Conservation (phyloP, 202 grass and related monocot genomes). For the Brachypodium distachyon region DNA sequence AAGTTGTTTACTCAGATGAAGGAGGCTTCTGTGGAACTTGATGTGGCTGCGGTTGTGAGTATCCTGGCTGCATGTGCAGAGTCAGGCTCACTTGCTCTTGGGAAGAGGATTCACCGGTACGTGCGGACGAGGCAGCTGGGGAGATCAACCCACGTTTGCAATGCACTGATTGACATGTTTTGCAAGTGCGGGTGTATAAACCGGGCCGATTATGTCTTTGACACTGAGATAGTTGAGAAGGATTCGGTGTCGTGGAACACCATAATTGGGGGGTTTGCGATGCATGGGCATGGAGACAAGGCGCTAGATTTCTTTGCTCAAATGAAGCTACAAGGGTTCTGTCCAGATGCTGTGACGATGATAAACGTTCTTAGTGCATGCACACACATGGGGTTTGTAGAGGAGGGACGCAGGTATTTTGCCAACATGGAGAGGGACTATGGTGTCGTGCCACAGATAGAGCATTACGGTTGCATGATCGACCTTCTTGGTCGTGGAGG, state of each 20-base stretch:
- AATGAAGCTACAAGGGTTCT: conserved; percentile 58
- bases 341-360: conserved; percentile 50
- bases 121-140: conserved; percentile 40
- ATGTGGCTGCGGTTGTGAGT: conserved; percentile 50
- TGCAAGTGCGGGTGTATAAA: conserved; percentile 58
- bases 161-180: conserved; percentile 76
- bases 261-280: conserved; percentile 66
- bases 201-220: conserved; percentile 45
- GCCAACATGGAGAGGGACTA: conserved; percentile 50
- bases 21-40: conserved; percentile 35
- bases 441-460: conserved; percentile 48
- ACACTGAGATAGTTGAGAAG: conserved; percentile 40
- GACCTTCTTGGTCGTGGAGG: conserved; percentile 68
- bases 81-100: conserved; percentile 55
- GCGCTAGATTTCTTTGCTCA: conserved; percentile 43
- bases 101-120: conserved; percentile 55
- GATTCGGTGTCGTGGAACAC: conserved; percentile 71
- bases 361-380: conserved; percentile 63
- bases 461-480: conserved; percentile 70
- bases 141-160: conserved; percentile 40
- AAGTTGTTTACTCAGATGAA: conserved; percentile 60
- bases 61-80: conserved; percentile 68
- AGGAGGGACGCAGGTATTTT: conserved; percentile 36
- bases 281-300: conserved; percentile 62
- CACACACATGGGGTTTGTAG: conserved; percentile 51